Evolutionary conservation across 305 asterid genomes (phyloP).

Genomic region (Plantago coronopus): DNA sequence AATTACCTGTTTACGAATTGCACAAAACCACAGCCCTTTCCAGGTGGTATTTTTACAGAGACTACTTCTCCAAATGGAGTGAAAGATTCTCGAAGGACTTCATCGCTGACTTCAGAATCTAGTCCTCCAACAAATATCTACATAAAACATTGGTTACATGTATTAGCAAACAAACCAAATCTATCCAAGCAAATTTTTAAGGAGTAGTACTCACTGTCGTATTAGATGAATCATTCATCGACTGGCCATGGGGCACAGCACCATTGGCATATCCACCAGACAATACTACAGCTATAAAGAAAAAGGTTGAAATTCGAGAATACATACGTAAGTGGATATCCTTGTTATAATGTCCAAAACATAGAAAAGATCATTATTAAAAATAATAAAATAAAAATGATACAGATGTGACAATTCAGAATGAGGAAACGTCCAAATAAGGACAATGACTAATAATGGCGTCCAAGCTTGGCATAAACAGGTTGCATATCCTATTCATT

Average conservation of each 20-base stretch:
- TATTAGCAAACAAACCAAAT: constrained; percentile 20
- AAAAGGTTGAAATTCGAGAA: constrained; percentile 18
- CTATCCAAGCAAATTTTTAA: constrained; percentile 19
- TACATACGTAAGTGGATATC: background rate
- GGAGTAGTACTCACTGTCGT: constrained; percentile 73
- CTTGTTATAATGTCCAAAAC: background rate
- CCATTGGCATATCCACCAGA: constrained; percentile 84
- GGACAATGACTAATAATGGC: no score
- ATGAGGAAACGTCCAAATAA: no score
- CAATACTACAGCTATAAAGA: constrained; percentile 54
- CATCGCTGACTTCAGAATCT: constrained; percentile 87
- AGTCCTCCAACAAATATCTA: constrained; percentile 82
- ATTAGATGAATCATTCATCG: constrained; percentile 67
- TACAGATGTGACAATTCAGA: no score
- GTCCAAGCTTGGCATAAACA: no score
- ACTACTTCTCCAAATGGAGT: constrained; percentile 75
- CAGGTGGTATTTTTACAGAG: constrained; percentile 87
- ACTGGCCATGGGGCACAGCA: constrained; percentile 50
- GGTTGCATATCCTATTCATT: no score
- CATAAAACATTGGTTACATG: constrained; percentile 19
- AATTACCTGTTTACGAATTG: constrained; percentile 76
- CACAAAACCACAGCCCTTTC: constrained; percentile 97
- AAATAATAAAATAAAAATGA: background rate
- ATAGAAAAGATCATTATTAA: background rate
- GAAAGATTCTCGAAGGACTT: constrained; percentile 71